A percentile compares a stretch with the other conserved stretches of the same genome.
Conservation (phyloP, 768 basidiomycete genomes). For the Mycena chlorophos region DNA sequence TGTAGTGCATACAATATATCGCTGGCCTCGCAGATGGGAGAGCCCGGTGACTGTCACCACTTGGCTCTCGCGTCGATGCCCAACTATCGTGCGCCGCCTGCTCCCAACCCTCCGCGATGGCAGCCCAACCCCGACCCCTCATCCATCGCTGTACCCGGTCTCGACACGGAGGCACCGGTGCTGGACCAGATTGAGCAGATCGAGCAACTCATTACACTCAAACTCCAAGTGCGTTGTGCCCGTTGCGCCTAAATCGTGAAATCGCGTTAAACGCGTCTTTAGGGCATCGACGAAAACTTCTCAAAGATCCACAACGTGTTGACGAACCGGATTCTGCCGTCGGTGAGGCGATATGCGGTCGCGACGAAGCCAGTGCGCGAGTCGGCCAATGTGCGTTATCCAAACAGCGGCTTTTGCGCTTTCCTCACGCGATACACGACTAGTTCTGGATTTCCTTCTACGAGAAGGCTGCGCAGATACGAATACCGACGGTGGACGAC, state of each 20-base stretch:
- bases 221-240: conserved; percentile 66
- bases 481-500: conserved; percentile 66
- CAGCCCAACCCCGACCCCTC: conserved; percentile 62
- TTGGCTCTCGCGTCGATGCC: too few relatives aligned
- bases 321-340: conserved; percentile 77
- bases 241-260: not conserved
- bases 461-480: conserved; percentile 87
- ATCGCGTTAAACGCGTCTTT: conserved; percentile 9
- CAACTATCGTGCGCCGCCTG: too few relatives aligned
- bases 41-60: too few relatives aligned
- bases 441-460: conserved; percentile 98
- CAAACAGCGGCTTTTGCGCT: not conserved
- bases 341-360: conserved; percentile 86
- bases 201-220: conserved; percentile 91
- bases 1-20: too few relatives aligned
- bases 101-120: conserved; percentile 69
- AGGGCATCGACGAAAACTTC: conserved; percentile 94
- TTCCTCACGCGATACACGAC: not conserved
- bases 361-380: conserved; percentile 87
- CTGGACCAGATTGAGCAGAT: conserved; percentile 91
- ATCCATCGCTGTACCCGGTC: conserved; percentile 67
- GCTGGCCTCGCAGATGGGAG: too few relatives aligned
- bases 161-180: conserved; percentile 66
- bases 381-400: conserved; percentile 73
- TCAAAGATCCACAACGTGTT: conserved; percentile 85